Evolutionary conservation across 2,329 filamentous ascomycete species (phyloP), one percentile per base, ranked within the genome.

Genomic region (Arthroderma sp.): DNA sequence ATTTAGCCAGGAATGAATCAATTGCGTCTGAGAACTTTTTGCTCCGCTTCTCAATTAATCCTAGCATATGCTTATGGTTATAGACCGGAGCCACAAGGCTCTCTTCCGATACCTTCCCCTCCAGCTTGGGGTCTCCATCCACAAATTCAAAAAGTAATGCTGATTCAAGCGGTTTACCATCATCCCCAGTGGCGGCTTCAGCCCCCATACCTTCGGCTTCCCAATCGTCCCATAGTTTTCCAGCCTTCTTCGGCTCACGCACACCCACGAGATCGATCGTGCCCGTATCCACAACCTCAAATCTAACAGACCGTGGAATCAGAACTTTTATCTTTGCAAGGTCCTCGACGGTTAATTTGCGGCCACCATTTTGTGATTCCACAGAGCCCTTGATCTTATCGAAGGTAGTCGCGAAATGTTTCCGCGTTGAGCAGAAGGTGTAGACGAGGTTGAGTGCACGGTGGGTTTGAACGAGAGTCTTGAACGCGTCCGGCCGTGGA

Each of bases 361-460:
- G 74, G 1, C 59, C 60, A 54, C 83, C 81, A 48, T 80, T 87
- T 57, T 95, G 86, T 0, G 76, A 77, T 61, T 95, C 86, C 1
- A 96, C 89, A 0, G 89, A 77, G 6, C 78, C 75, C 53, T 81
- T 86, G 39, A 98, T 83, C 4, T 83, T 94, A 10, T 91, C 83
- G 52, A 95, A 86, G 0, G 89, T 95, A 0, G 91, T 96, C 0
- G 85, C 80, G 29, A 96, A 73, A 55, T 96, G 85, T 59, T 94
- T 95, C 38, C 91, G 80, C 1, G 89, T 89, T 59, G 81, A 91
- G 66, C 86, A 94, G 59, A 98, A 96, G 0, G 91, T 96, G 55
- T 86, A 94, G 1, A 96, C 86, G 1, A 96, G 67, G 55, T 94
- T 98, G 48, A 98, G 67, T 1, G 91, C 89, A 49, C 80, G 77